Base-by-base conservation (phyloP, 768 basidiomycete genomes). In the Coprinopsis marcescibilis region DNA sequence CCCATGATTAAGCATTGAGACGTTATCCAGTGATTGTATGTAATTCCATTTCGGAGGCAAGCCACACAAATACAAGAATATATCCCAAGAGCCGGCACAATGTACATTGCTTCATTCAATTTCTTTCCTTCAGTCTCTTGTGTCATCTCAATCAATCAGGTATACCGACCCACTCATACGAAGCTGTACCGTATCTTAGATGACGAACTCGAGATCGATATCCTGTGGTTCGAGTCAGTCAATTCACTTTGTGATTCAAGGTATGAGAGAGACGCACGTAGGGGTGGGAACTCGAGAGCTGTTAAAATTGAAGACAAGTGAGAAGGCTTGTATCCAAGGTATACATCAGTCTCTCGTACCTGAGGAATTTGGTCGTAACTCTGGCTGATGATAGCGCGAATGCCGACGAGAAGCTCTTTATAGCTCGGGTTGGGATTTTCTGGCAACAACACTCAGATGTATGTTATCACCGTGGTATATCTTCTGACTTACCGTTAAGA, bases 351-450 rank as follows among this genome's bases (percentile, higher is more conserved):
- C 17, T n/a, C n/a, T 36, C 46, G 2, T 25, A 53, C 55, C 47
- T 57, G 57, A 10, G 64, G 64, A 48, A 60, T 62, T 57, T 63
- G 62, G 30, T 56, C 59, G 25, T 62, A 63, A 43, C 62, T 62
- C 12, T 46, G 45, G 27, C 40, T 53, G 27, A 64, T 52, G 41
- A 63, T 62, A 27, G 38, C 55, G 20, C 63, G 55, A 21, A 65
- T 60, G 42, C 46, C 59, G 34, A 52, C 54, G 10, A 65, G 55
- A 8, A 65, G 57, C 44, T 59, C 50, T 36, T 65, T 60, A 36
- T 64, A 65, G 54, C 57, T 65, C 38, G 60, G 62, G 33, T 64
- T 56, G n/a, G 57, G 51, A 48, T 58, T 63, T 40, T 20, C 19
- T 10, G 30, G 30, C 30, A 8, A 32, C 10, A 32, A 32, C 8